A percentile compares a stretch with the other conserved stretches of the same genome.
Conservation (phyloP, 176 grass and related monocot species). For the Lolium rigidum region DNA sequence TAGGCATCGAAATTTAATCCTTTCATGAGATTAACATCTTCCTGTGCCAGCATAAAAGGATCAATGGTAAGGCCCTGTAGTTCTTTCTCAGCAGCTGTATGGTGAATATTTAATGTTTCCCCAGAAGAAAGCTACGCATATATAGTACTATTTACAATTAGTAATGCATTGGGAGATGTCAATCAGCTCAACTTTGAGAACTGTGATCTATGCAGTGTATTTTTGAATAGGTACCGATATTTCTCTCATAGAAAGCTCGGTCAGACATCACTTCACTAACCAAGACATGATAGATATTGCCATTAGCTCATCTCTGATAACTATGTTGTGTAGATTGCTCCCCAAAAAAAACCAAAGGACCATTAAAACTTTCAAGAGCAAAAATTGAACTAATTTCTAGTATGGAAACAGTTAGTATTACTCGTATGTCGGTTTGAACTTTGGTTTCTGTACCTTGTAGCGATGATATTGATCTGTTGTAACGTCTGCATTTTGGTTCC, state of each 20-base stretch:
- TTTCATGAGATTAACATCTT: slow-evolving; percentile 68
- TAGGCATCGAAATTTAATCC: slow-evolving; percentile 69
- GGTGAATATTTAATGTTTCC: not conserved
- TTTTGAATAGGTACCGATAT: not conserved
- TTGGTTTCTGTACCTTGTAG: slow-evolving; percentile 54
- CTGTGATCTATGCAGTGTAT: not conserved
- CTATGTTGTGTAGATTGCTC: no score
- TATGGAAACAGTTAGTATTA: not conserved
- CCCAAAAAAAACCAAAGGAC: no score
- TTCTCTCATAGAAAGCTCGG: no score
- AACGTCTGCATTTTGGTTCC: slow-evolving; percentile 62
- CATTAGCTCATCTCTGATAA: no score
- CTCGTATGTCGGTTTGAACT: not conserved
- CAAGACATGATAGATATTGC: no score
- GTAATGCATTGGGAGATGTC: not conserved
- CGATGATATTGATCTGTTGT: slow-evolving; percentile 73
- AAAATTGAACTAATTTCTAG: no score
- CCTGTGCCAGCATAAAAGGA: slow-evolving; percentile 22
- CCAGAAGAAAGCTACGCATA: no score
- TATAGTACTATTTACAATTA: not conserved
- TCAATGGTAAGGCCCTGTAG: not conserved
- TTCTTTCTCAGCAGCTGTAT: not conserved
- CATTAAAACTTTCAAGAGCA: no score
- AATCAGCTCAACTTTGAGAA: not conserved
- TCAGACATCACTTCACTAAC: no score